Conservation (phyloP, 768 basidiomycete species). For the Russula sp. region DNA sequence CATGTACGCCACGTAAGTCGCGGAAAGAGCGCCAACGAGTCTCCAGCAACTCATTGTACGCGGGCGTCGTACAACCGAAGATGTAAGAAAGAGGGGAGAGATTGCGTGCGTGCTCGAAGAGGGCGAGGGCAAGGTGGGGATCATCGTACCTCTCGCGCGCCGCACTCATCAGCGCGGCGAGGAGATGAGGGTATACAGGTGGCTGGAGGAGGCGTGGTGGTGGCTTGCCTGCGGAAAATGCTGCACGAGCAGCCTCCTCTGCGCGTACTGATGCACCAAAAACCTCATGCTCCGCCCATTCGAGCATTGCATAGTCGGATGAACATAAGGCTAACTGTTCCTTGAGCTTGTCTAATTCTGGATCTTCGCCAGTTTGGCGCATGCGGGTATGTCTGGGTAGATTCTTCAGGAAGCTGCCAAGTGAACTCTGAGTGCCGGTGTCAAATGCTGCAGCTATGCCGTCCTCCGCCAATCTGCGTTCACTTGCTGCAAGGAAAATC, state of each 20-base stretch:
- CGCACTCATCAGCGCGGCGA: conserved; percentile 68
- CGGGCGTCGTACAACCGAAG: conserved; percentile 79
- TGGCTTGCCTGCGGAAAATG: conserved; percentile 27
- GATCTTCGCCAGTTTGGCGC: conserved; percentile 16
- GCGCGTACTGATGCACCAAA: conserved; percentile 52
- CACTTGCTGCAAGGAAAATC: conserved; percentile 48
- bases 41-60: conserved; percentile 82
- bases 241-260: conserved; percentile 39
- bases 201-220: conserved; percentile 37
- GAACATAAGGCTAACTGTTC: conserved; percentile 66
- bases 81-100: conserved; percentile 77
- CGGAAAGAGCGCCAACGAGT: conserved; percentile 81
- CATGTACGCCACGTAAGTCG: conserved; percentile 70
- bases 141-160: conserved; percentile 74
- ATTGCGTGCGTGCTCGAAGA: conserved; percentile 74
- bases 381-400: conserved; percentile 41
- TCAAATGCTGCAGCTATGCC: background rate
- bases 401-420: conserved; percentile 42
- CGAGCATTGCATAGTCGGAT: conserved; percentile 61
- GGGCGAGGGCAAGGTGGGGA: conserved; percentile 71
- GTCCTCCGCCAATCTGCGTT: conserved; percentile 25
- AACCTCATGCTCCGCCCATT: conserved; percentile 64
- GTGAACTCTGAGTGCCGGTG: conserved; percentile 16
- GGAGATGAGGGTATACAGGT: conserved; percentile 62
- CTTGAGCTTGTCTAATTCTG: conserved; percentile 58